These are phyloP conservation scores for Paraphaeosphaeria minitans DNA, from an alignment of 2,329 filamentous ascomycete species.

Conservation along the genomic window DNA sequence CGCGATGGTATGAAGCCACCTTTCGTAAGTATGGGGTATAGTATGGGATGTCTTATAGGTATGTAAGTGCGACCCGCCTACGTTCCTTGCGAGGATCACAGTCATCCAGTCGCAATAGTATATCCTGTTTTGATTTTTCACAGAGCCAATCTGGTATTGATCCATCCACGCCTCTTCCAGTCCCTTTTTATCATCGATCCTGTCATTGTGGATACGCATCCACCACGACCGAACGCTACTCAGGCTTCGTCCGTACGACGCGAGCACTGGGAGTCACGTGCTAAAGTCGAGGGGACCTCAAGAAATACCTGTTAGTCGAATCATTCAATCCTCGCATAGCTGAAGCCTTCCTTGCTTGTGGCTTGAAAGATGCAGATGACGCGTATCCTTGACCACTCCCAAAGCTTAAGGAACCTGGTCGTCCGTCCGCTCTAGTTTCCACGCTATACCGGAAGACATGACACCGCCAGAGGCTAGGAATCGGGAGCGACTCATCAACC, in stretches of 20 bases:
- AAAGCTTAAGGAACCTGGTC: constrained; percentile 30
- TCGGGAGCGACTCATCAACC: constrained; percentile 19
- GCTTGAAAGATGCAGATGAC: constrained; percentile 13
- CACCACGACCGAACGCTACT: constrained; percentile 25
- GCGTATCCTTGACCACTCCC: constrained; percentile 21
- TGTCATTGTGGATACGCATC: constrained; percentile 18
- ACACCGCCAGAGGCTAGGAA: constrained; percentile 13
- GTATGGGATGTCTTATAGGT: constrained; percentile 26
- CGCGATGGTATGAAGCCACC: constrained; percentile 21
- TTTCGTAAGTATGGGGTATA: constrained; percentile 26
- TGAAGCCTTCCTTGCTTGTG: constrained; percentile 15
- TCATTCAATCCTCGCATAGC: constrained; percentile 20
- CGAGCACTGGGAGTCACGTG: constrained; percentile 26
- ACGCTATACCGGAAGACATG: constrained; percentile 13
- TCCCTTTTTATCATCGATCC: constrained; percentile 25
- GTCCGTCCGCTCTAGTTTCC: constrained; percentile 21
- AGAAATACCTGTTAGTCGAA: constrained; percentile 20
- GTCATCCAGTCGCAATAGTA: no score
- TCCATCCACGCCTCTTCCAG: constrained; percentile 28
- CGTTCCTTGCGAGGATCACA: no score
- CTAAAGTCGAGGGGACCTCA: constrained; percentile 18
- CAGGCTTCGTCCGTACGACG: constrained; percentile 17
- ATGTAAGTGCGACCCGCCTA: constrained; percentile 13
- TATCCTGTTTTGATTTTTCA: neutral
- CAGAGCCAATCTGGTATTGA: constrained; percentile 22